Evolutionary conservation across 495 filamentous ascomycete species (phyloP).

Genomic region (Bombardia bombarda): DNA sequence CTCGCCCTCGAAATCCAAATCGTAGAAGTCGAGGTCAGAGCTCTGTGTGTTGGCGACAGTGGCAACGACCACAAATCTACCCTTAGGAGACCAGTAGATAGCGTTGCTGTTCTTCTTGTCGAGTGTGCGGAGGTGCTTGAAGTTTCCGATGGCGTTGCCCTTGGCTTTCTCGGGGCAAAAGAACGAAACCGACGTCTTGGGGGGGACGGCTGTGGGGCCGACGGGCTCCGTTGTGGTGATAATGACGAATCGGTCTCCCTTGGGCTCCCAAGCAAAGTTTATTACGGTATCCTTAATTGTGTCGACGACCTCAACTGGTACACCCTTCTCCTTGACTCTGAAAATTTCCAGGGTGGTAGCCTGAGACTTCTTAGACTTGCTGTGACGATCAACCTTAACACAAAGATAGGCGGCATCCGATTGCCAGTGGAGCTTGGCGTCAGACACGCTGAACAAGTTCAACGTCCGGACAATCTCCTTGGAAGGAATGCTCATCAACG

Average conservation of each 20-base stretch:
- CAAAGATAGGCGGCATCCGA: constrained; percentile 88
- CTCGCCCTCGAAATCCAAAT: constrained; percentile 96
- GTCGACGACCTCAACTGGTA: constrained; percentile 96
- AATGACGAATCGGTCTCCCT: constrained; percentile 91
- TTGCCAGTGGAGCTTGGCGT: constrained; percentile 97
- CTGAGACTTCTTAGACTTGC: constrained; percentile 95
- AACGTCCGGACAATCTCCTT: constrained; percentile 88
- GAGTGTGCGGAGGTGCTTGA: constrained; percentile 84
- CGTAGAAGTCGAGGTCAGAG: constrained; percentile 95
- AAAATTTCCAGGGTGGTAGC: constrained; percentile 98
- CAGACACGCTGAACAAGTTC: constrained; percentile 94
- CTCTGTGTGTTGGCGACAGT: constrained; percentile 85
- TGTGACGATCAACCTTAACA: constrained; percentile 97
- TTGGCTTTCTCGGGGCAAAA: constrained; percentile 93
- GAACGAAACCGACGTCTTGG: constrained; percentile 91
- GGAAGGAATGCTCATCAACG: constrained; percentile 88
- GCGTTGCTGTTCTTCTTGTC: constrained; percentile 99
- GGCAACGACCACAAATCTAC: constrained; percentile 86
- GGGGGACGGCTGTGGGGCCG: constrained; percentile 67
- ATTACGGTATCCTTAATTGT: constrained; percentile 95
- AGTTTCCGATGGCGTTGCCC: constrained; percentile 70
- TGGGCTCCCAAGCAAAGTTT: constrained; percentile 98
- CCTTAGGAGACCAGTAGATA: constrained; percentile 99
- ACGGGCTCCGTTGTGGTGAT: constrained; percentile 88
- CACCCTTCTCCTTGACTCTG: constrained; percentile 90